Base-by-base conservation (phyloP, 352 stramenopile genomes). In the Phytophthora sp. region DNA sequence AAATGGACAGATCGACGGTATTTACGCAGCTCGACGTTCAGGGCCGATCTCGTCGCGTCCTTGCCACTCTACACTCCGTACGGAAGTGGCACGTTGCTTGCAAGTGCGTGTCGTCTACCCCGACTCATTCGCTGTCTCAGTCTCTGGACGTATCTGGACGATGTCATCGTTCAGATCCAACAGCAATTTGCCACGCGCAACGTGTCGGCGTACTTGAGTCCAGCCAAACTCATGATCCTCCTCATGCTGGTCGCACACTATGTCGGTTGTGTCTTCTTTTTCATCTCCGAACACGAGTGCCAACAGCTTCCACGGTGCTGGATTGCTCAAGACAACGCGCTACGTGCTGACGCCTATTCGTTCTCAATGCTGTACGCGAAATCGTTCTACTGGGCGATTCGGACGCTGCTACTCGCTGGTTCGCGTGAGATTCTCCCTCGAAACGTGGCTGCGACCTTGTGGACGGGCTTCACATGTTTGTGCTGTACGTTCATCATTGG, bases 301-400 rank as follows among this genome's bases (percentile, higher is more conserved):
- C n/a, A 61, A 0, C 35, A 76, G 1, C 53, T 78, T 29, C 55
- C 53, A 1, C 52, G 68, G 3, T 93, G 80, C 29, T 94, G 86
- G 86, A 75, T 93, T 24, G 38, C 63, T 7, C 68, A 82, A 20
- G 84, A 94, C 33, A 70, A 80, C 18, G 59, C 93, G 18, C 56
- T 94, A 6, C 77, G 91, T 11, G 29, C 77, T 27, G 89, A 93
- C 49, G 62, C 90, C 39, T 57, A 84, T 29, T 83, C 80, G 0
- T 46, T 84, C 1, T 26, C 58, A 1, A 69, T 76, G n/a, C 59
- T 91, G 0, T 93, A 93, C 53, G 62, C 84, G 0, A 80, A 82
- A 21, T 80, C 74, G 8, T 89, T 92, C 35, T 92, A 93, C 51
- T 93, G 85, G 85, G 81, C 81, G 1, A 68, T 91, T 5, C 89